Conservation (phyloP, 257 asterid species). For the Plantago elongata region DNA sequence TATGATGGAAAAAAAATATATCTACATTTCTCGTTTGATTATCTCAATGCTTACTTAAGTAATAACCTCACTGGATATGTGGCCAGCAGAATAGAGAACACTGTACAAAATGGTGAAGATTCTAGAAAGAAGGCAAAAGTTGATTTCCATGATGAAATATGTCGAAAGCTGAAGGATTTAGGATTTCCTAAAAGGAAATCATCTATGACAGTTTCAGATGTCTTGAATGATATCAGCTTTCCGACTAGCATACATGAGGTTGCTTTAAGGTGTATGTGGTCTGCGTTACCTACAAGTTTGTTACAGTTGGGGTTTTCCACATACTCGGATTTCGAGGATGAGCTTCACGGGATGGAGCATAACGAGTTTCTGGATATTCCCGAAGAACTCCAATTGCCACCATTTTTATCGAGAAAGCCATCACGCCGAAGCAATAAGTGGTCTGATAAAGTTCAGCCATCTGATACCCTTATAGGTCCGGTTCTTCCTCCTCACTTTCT, state of each 20-base stretch:
- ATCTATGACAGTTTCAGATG: constrained; percentile 22
- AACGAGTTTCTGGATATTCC: constrained; percentile 43
- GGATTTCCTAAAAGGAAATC: constrained; percentile 25
- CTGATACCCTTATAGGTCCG: constrained; percentile 38
- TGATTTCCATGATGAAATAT: constrained; percentile 33
- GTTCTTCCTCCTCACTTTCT: constrained; percentile 52
- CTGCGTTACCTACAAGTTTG: constrained; percentile 41
- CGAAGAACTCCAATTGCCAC: constrained; percentile 30
- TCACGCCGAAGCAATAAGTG: constrained; percentile 42
- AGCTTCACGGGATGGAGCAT: constrained; percentile 26
- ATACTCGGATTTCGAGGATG: constrained; percentile 28
- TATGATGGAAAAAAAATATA: constrained; percentile 28
- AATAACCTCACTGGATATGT: constrained; percentile 36
- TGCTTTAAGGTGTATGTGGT: constrained; percentile 43
- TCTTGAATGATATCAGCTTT: constrained; percentile 41
- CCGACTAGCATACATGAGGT: constrained; percentile 68
- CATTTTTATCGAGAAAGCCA: constrained; percentile 43
- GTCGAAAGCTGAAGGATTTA: constrained; percentile 33
- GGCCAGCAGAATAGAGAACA: constrained; percentile 28
- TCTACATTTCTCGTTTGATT: constrained; percentile 38
- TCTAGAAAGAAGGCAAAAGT: constrained; percentile 22
- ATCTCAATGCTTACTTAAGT: constrained; percentile 44
- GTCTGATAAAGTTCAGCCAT: constrained; percentile 38
- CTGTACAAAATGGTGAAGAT: constrained; percentile 20
- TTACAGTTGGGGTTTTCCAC: constrained; percentile 40